Conservation (phyloP, 345 rosid genomes). For the Boechera stricta region DNA sequence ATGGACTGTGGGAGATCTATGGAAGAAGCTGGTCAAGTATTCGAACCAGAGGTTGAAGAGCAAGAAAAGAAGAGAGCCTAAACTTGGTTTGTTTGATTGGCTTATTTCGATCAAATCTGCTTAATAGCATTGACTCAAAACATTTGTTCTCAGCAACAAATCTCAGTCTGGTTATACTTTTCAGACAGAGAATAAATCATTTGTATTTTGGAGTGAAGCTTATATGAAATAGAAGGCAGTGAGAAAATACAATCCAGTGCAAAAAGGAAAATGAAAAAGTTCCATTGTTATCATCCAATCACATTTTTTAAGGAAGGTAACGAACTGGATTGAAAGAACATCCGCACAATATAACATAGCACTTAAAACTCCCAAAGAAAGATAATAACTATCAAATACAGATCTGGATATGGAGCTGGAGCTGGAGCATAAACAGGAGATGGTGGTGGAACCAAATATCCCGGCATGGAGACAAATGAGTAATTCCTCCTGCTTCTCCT, state of each 20-base stretch:
- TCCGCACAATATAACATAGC: too few relatives aligned
- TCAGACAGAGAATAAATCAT: not conserved
- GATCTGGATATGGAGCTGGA: not conserved
- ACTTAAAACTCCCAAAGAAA: too few relatives aligned
- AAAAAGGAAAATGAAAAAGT: not conserved
- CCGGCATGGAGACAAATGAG: not conserved
- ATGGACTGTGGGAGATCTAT: constrained; percentile 89
- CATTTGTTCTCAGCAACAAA: not conserved
- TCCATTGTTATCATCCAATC: not conserved
- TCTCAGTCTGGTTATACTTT: constrained; percentile 6
- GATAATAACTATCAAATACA: not conserved
- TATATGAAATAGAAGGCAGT: not conserved
- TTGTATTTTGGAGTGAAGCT: not conserved
- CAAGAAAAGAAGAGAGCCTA: constrained; percentile 47
- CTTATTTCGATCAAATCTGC: constrained; percentile 57
- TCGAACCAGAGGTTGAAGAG: constrained; percentile 56
- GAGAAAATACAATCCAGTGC: not conserved
- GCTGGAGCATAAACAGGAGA: not conserved
- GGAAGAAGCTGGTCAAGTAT: constrained; percentile 71
- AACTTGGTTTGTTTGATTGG: constrained; percentile 74
- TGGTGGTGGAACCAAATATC: not conserved
- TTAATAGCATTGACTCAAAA: not conserved
- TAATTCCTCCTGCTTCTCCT: not conserved
- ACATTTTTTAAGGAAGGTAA: not conserved
- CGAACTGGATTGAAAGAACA: not conserved